Evolutionary conservation across 179 eudicot species (phyloP).

Genomic region (Nepenthes alata): DNA sequence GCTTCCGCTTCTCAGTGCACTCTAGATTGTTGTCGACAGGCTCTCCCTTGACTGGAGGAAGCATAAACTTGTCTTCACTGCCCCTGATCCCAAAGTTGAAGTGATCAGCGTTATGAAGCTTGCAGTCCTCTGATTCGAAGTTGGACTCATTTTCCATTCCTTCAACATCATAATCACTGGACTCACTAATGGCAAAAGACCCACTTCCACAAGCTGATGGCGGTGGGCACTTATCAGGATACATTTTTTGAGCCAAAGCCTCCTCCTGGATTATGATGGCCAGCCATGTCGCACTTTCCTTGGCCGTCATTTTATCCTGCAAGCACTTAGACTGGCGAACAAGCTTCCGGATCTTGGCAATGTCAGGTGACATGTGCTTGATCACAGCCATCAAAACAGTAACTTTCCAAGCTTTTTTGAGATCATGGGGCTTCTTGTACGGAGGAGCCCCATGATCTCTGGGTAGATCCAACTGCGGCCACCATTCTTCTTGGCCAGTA

Average conservation of each 20-base stretch:
- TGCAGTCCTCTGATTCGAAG: constrained; percentile 19
- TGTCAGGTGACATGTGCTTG: constrained; percentile 38
- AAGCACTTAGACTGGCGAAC: constrained; percentile 33
- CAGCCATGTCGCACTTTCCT: constrained; percentile 29
- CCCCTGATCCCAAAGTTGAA: constrained; percentile 11
- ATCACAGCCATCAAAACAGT: constrained; percentile 30
- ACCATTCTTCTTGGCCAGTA: constrained; percentile 28
- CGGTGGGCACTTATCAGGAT: constrained; percentile 23
- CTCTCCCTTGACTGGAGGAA: constrained; percentile 20
- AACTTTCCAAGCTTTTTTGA: constrained; percentile 31
- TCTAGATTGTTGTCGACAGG: constrained; percentile 12
- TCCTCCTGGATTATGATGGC: constrained; percentile 31
- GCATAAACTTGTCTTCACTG: constrained; percentile 9
- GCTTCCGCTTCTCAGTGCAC: constrained; percentile 20
- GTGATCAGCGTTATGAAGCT: constrained; percentile 19
- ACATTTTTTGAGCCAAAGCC: constrained; percentile 17
- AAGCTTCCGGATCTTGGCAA: constrained; percentile 29
- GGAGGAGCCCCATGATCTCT: constrained; percentile 28
- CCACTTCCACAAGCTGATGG: constrained; percentile 13
- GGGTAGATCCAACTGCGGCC: constrained; percentile 21
- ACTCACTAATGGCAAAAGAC: constrained; percentile 18
- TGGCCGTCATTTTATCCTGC: constrained; percentile 43
- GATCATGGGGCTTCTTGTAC: constrained; percentile 34
- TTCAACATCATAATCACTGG: constrained; percentile 33
- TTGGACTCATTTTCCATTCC: constrained; percentile 17